These are phyloP conservation scores for Daldinia concentrica DNA, from an alignment of 495 filamentous ascomycete species.

Conservation along the genomic window DNA sequence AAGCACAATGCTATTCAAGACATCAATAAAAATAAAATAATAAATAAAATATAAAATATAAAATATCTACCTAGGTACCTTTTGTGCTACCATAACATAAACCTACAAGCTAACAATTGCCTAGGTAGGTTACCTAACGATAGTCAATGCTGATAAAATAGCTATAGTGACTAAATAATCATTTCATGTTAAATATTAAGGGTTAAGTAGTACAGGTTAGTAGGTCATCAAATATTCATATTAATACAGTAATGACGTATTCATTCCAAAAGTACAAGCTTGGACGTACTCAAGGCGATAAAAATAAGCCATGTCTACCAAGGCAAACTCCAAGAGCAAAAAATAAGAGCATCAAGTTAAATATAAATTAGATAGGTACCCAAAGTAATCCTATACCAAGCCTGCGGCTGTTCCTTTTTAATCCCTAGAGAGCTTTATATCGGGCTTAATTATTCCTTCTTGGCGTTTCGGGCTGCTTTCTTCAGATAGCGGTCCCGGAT, in stretches of 20 bases:
- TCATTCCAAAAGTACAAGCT: not conserved
- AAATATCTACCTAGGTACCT: too few species aligned
- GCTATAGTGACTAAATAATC: not conserved
- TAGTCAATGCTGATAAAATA: too few species aligned
- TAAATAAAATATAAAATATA: too few species aligned
- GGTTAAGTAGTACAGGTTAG: not conserved
- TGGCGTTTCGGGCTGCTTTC: constrained; percentile 85
- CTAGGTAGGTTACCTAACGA: too few species aligned
- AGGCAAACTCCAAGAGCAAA: too few species aligned
- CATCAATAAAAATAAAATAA: not conserved
- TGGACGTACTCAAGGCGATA: too few species aligned
- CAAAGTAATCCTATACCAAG: not conserved
- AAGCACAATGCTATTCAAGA: not conserved
- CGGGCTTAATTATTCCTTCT: constrained; percentile 59
- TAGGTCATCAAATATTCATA: not conserved
- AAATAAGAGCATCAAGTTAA: not conserved
- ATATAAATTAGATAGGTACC: not conserved
- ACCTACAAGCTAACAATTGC: too few species aligned
- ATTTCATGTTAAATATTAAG: not conserved
- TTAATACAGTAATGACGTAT: not conserved
- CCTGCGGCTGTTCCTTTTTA: not conserved
- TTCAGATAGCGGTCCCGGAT: constrained; percentile 88
- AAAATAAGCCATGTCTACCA: too few species aligned
- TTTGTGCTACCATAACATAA: too few species aligned
- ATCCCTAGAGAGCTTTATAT: not conserved